Percentiles rank a stretch among this genome's conserved stretches.
These are phyloP conservation scores for Massarina eburnea DNA, from an alignment of 2,329 filamentous ascomycete genomes.

Conservation along the genomic window DNA sequence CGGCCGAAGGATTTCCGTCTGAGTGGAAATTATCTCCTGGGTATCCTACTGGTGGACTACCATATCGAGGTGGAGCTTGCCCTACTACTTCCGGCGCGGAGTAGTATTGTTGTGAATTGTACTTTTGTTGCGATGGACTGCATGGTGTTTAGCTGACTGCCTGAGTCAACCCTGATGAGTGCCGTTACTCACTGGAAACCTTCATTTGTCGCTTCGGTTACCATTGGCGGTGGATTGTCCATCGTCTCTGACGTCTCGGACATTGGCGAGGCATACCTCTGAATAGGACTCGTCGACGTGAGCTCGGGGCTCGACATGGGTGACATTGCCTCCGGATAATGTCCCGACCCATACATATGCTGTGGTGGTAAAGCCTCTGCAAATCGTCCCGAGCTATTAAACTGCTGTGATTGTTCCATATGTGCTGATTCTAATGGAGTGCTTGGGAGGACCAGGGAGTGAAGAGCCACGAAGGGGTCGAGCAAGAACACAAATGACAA, in stretches of 20 bases:
- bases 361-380: background rate
- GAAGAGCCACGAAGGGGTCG: background rate
- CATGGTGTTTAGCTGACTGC: background rate
- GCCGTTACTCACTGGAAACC: slow-evolving; percentile 3
- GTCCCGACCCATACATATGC: slow-evolving; percentile 5
- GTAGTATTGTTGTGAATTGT: slow-evolving; percentile 6
- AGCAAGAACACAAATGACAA: background rate
- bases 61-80: slow-evolving; percentile 7
- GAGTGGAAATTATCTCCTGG: slow-evolving; percentile 1
- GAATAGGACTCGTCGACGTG: background rate
- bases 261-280: slow-evolving; percentile 1
- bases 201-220: slow-evolving; percentile 2
- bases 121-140: slow-evolving; percentile 4
- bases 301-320: background rate
- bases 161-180: background rate
- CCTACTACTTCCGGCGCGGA: slow-evolving; percentile 12
- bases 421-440: background rate
- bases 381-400: background rate
- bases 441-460: background rate
- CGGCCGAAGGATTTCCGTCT: background rate
- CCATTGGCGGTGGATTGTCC: slow-evolving; percentile 9
- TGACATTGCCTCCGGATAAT: slow-evolving; percentile 9
- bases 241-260: slow-evolving; percentile 9
- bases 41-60: slow-evolving; percentile 4
- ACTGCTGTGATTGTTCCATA: background rate